Evolutionary conservation across 202 grass and related monocot genomes (phyloP).

Genomic region (Schoenoplectus tabernaemontani): DNA sequence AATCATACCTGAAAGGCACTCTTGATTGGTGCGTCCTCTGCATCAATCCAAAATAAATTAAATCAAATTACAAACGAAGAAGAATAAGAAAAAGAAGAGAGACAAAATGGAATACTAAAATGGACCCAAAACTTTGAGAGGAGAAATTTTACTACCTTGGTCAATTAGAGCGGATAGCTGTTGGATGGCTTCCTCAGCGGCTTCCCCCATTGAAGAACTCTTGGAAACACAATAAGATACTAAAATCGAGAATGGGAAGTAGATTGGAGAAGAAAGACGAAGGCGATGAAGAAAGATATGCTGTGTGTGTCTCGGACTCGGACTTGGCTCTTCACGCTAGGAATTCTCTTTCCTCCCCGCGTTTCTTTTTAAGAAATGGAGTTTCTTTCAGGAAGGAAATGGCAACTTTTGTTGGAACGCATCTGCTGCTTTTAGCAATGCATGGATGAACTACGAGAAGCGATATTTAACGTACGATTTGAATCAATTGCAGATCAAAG

Average conservation of each 20-base stretch:
- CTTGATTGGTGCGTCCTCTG: slow-evolving; percentile 6
- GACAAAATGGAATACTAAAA: background rate
- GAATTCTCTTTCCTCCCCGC: background rate
- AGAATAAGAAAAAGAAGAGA: background rate
- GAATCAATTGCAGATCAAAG: background rate
- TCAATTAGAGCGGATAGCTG: slow-evolving; percentile 12
- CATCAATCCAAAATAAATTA: background rate
- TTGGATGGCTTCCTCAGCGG: background rate
- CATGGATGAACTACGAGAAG: background rate
- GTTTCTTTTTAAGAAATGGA: background rate
- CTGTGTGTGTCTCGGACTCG: too few relatives aligned
- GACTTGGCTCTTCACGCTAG: background rate
- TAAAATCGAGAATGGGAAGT: background rate
- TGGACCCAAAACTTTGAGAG: too few relatives aligned
- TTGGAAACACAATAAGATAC: background rate
- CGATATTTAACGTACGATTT: background rate
- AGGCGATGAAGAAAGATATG: background rate
- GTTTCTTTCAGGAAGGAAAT: background rate
- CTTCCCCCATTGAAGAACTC: background rate
- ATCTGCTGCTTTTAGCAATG: background rate
- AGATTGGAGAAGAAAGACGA: too few relatives aligned
- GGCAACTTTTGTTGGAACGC: too few relatives aligned
- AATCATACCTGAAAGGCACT: slow-evolving; percentile 12
- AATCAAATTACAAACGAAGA: background rate
- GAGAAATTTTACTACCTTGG: background rate